Evolutionary conservation across 2,329 filamentous ascomycete genomes (phyloP).

Genomic region (Beauveria sp.): DNA sequence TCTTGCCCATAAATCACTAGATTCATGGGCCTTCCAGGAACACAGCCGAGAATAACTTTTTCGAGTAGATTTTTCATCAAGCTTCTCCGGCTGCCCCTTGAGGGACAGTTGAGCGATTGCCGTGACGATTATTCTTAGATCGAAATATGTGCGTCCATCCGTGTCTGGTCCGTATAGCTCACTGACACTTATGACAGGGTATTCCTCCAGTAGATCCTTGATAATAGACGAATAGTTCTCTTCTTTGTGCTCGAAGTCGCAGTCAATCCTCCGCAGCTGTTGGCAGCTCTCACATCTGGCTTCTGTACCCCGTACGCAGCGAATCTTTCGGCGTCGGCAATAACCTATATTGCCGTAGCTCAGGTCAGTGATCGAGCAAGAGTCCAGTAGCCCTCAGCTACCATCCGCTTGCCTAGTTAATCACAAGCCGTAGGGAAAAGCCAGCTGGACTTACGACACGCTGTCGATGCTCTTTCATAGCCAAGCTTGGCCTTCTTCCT

Average conservation of each 20-base stretch:
- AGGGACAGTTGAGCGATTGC: fast-evolving
- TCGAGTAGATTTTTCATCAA: too few relatives aligned
- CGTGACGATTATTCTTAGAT: neutral
- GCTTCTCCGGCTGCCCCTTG: too few relatives aligned
- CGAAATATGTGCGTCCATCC: neutral
- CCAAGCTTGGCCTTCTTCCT: neutral
- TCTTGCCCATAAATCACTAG: too few relatives aligned
- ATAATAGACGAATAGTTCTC: too few relatives aligned
- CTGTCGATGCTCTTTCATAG: too few relatives aligned
- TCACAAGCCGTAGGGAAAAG: neutral
- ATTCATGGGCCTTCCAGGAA: neutral
- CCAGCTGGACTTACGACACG: neutral
- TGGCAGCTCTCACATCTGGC: too few relatives aligned
- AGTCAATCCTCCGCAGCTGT: too few relatives aligned
- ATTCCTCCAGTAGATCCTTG: neutral
- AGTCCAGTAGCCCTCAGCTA: neutral
- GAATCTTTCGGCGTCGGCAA: neutral
- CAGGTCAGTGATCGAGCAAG: neutral
- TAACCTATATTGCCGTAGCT: neutral
- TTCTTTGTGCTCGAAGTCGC: too few relatives aligned
- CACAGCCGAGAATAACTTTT: neutral
- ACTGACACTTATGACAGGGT: neutral
- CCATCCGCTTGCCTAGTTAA: neutral
- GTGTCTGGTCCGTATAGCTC: neutral
- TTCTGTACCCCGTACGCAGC: too few relatives aligned